These are phyloP conservation scores for Annona cherimola DNA, from an alignment of 164 flowering plant genomes.

Conservation along the genomic window DNA sequence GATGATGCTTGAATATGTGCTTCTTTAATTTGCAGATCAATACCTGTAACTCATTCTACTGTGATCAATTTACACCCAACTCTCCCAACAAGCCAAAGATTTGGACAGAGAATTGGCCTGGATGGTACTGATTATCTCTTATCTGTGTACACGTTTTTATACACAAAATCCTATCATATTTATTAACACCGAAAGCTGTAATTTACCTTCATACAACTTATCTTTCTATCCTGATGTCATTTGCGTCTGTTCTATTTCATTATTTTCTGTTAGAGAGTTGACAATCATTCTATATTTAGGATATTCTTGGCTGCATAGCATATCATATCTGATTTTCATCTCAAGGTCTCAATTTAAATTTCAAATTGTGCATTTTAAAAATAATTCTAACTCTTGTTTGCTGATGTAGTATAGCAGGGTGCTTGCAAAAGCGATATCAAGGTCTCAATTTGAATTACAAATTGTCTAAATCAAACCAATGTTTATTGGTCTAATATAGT, in stretches of 20 bases:
- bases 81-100: conserved; percentile 76
- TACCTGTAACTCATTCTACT: conserved; percentile 95
- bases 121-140: conserved; percentile 57
- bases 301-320: neutral
- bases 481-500: neutral
- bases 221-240: neutral
- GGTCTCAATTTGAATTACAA: no score
- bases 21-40: conserved; percentile 60
- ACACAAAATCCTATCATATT: neutral
- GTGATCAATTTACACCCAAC: conserved; percentile 77
- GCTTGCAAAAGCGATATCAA: no score
- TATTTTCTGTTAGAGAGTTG: neutral
- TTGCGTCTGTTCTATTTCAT: neutral
- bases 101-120: conserved; percentile 99
- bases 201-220: neutral
- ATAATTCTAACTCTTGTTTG: neutral
- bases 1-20: neutral
- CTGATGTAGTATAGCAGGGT: no score
- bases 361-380: neutral
- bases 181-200: neutral
- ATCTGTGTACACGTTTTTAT: neutral
- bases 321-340: neutral
- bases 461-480: no score
- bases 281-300: neutral
- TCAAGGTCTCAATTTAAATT: neutral